These are phyloP conservation scores for Rhizodiscina lignyota DNA, from an alignment of 495 filamentous ascomycete species.

Conservation along the genomic window DNA sequence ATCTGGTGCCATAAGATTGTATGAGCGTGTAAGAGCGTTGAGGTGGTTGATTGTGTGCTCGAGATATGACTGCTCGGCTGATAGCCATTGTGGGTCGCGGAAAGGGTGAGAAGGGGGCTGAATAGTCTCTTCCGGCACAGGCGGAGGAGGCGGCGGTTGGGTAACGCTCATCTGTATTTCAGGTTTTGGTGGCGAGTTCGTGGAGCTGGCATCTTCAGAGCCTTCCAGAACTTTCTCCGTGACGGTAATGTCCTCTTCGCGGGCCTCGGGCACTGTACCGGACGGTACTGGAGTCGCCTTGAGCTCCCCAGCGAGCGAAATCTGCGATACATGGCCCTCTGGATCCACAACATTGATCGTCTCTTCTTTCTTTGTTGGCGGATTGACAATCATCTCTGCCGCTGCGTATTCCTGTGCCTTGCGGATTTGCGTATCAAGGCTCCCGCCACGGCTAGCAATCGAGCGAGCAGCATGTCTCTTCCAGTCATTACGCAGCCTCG, in stretches of 20 bases:
- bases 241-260: slow-evolving; percentile 1
- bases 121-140: too few relatives aligned
- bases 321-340: slow-evolving; percentile 25
- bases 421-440: slow-evolving; percentile 56
- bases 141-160: slow-evolving; percentile 6
- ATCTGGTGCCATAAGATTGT: slow-evolving; percentile 87
- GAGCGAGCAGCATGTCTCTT: slow-evolving; percentile 63
- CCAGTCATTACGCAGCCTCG: slow-evolving; percentile 68
- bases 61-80: slow-evolving; percentile 59
- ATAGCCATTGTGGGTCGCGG: slow-evolving; percentile 49
- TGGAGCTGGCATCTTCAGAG: slow-evolving; percentile 4
- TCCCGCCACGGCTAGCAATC: slow-evolving; percentile 68
- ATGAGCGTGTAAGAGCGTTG: slow-evolving; percentile 67
- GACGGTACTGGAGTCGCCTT: slow-evolving; percentile 5
- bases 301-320: slow-evolving; percentile 26
- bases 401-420: slow-evolving; percentile 56
- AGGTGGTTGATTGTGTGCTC: slow-evolving; percentile 61
- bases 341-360: slow-evolving; percentile 25
- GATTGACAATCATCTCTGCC: slow-evolving; percentile 43
- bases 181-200: not conserved
- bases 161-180: not conserved
- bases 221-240: not conserved
- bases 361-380: slow-evolving; percentile 27
- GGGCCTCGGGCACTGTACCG: not conserved
- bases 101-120: slow-evolving; percentile 38